Percentiles rank a stretch among this genome's conserved stretches.
These are phyloP conservation scores for Salix purpurea DNA, from an alignment of 345 rosid genomes.

Conservation along the genomic window DNA sequence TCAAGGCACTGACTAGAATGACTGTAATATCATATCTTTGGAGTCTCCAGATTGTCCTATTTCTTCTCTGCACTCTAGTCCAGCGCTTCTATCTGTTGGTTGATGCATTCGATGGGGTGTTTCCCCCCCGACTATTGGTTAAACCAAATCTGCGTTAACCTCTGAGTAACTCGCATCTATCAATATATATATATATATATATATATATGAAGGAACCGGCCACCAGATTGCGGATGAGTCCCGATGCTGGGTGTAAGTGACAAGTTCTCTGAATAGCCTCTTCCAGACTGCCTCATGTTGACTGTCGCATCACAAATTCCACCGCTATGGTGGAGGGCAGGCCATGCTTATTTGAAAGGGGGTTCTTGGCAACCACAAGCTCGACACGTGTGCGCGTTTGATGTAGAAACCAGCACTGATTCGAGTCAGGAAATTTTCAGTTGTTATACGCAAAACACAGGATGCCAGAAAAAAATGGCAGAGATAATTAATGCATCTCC, in stretches of 20 bases:
- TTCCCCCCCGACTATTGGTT: neutral
- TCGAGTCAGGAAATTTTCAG: neutral
- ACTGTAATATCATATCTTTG: neutral
- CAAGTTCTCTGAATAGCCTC: neutral
- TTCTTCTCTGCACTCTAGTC: neutral
- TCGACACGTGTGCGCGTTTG: neutral
- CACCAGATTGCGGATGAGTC: neutral
- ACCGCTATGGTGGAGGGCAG: neutral
- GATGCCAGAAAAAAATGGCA: neutral
- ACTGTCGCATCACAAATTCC: neutral
- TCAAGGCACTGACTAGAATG: neutral
- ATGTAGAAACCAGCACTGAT: too few species aligned
- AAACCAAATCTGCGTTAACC: neutral
- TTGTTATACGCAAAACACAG: neutral
- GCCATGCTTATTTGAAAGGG: neutral
- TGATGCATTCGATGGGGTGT: neutral
- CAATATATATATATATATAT: too few species aligned
- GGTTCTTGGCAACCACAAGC: neutral
- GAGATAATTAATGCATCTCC: neutral
- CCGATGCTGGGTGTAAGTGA: neutral
- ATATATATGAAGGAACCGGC: neutral
- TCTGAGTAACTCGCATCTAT: too few species aligned
- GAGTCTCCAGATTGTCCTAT: neutral
- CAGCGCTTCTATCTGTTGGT: neutral
- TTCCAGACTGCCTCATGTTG: neutral